Base-by-base conservation (phyloP, 306 rosid genomes). In the Trifolium fragiferum region DNA sequence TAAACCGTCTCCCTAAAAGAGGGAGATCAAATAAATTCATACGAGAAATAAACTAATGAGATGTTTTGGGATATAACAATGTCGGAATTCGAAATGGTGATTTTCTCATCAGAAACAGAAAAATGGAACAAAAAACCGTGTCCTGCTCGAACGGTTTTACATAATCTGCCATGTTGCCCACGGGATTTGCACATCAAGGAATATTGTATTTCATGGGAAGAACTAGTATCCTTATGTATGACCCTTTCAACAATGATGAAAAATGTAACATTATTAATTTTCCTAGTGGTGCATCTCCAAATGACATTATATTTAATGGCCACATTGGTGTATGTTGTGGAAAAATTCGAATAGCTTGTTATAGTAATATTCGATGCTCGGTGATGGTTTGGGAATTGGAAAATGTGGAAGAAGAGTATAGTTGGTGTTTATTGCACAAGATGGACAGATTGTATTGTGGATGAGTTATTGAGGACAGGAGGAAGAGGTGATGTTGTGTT, bases 291-390 rank as follows among this genome's bases (percentile, higher is more conserved):
- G 1, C 11, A 3, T 51, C 47, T 38, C 6, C 13, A 21, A 21
- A 32, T 8, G 8, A 11, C 10, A 23, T 76, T 53, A 15, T 23
- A 23, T 40, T 23, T 1, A 66, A 35, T 14, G 72, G 80, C 25
- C 66, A 65, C 54, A 55, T 76, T 40, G 80, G 80, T n/a, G 73
- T 76, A 44, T 65, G 41, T 7, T 40, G 66, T 9, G 80, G 80
- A 7, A 65, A 53, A 16, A 66, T 76, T 16, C 7, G 73, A 66
- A 41, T 76, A 4, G 14, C 55, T 15, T 19, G 13, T 66, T 11
- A 53, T 49, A 53, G 19, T 33, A 47, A 5, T 58, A 0, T 58
- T 21, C 5, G 10, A 5, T 1, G 14, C 5, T 10, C 14, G 1
- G 38, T 64, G 32, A 50, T 33, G 15, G 67, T 66, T 53, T 76